Base-by-base conservation (phyloP, 495 filamentous ascomycete species). In the Antarctomyces pellizariae region DNA sequence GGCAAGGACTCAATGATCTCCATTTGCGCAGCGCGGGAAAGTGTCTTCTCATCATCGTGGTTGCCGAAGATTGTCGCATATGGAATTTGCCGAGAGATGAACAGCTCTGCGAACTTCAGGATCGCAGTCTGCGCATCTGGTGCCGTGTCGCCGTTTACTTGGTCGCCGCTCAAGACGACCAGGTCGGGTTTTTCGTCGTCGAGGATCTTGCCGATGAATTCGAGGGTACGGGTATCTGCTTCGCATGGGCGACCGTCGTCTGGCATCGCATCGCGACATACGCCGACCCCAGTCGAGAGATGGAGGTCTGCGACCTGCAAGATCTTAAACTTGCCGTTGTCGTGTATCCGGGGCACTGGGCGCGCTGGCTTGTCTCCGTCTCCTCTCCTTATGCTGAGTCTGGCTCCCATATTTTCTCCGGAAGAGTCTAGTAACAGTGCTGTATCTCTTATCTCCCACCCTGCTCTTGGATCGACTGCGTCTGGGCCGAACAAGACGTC, bases 51-150 rank as follows among this genome's bases (percentile, higher is more conserved):
- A 44, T 95, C 82, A 44, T 97, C 86, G 47, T 97, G 86, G 44
- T 97, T 97, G 22, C 86, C 86, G 41, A 93, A 90, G 29, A 97
- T 95, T 25, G 72, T 67, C 19, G 80, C 84, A 39, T 84, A 97
- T 0, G 86, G 89, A 22, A 92, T 75, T 36, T 75, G 74, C 43
- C 71, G 79, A 41, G 79, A 65, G 34, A 84, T 72, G 26, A 97
- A 64, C 2, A 84, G 54, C 33, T 79, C 71, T 10, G 79, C 80
- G 34, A 80, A 78, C 49, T 97, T 97, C 57, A 90, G 91, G 25
- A 97, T 67, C 4, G 84, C 64, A 37, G 65, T 78, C 46, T 91
- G 83, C n/a, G 71, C 68, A 58, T 97, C 86, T 11, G 71, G 75
- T 2, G 86, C 67, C 0, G 78, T 82, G 22, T 90, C 86, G 19